A percentile compares a stretch with the other conserved stretches of the same genome.
phyloP scores from a whole-genome alignment of 192 early-diverging fungal species.

The Endogone sp. region DNA sequence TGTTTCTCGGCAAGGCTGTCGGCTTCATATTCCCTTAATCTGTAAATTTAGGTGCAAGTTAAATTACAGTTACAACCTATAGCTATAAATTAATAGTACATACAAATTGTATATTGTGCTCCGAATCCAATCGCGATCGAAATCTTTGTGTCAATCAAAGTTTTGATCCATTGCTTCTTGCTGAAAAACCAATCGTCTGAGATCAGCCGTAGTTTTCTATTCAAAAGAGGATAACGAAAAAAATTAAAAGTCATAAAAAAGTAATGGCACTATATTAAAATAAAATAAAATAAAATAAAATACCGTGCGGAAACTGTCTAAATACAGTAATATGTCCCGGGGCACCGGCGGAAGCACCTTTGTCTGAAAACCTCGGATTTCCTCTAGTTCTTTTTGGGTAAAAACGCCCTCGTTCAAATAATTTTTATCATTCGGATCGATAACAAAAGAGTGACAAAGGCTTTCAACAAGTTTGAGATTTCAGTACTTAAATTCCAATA shows the following conservation, averaged over 20 bases:
- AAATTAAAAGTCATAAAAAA: constrained; percentile 11
- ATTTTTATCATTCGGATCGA: constrained; percentile 12
- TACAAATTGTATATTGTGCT: constrained; percentile 22
- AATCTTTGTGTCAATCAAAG: constrained; percentile 18
- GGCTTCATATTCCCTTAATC: constrained; percentile 11
- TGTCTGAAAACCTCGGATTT: constrained; percentile 13
- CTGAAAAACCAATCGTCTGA: constrained; percentile 15
- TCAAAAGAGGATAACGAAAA: constrained; percentile 7
- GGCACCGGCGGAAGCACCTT: constrained; percentile 11
- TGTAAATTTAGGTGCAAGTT: constrained; percentile 10
- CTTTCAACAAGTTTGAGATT: constrained; percentile 12
- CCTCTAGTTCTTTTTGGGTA: constrained; percentile 10
- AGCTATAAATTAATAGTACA: constrained; percentile 13
- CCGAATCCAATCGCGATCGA: constrained; percentile 14
- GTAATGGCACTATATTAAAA: constrained; percentile 1
- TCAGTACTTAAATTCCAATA: too few relatives aligned
- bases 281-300: constrained; percentile 11
- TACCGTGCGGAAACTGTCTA: constrained; percentile 18
- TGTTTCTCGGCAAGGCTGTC: constrained; percentile 8
- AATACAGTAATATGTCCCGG: constrained; percentile 22
- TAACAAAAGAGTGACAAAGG: constrained; percentile 13
- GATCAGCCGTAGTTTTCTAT: constrained; percentile 12
- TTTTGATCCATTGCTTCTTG: constrained; percentile 9
- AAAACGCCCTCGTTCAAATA: constrained; percentile 18
- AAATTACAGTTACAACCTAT: background rate